Percentiles rank a stretch among this genome's conserved stretches.
These are phyloP conservation scores for Neurospora intermedia DNA, from an alignment of 495 filamentous ascomycete species.

Conservation along the genomic window DNA sequence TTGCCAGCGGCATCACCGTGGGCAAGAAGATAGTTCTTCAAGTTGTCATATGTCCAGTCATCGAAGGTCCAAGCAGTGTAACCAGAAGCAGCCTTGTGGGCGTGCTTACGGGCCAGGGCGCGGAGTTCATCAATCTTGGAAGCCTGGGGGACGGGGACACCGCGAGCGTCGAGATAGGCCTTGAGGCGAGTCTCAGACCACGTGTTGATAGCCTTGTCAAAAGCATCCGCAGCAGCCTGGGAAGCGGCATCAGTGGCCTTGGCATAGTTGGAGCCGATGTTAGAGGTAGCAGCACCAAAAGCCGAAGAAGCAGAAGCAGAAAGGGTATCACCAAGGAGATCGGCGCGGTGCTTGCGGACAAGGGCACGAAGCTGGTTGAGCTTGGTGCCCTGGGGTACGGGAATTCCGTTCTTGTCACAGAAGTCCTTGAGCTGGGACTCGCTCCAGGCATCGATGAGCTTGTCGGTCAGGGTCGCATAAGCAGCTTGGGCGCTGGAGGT, in stretches of 20 bases:
- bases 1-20: constrained; percentile 51
- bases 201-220: constrained; percentile 47
- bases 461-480: constrained; percentile 62
- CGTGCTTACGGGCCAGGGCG: constrained; percentile 58
- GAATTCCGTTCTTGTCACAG: constrained; percentile 78
- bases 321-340: constrained; percentile 57
- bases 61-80: constrained; percentile 79
- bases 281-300: constrained; percentile 72
- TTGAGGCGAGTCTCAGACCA: constrained; percentile 73
- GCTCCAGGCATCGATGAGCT: constrained; percentile 80
- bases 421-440: constrained; percentile 85
- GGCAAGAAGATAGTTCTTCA: constrained; percentile 58
- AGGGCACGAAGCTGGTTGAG: constrained; percentile 84
- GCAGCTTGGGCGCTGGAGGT: constrained; percentile 57
- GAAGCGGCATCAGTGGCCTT: constrained; percentile 62
- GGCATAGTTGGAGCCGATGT: constrained; percentile 66
- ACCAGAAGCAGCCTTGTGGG: constrained; percentile 60
- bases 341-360: constrained; percentile 77
- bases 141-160: constrained; percentile 62
- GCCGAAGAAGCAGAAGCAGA: constrained; percentile 51
- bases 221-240: constrained; percentile 54
- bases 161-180: constrained; percentile 59
- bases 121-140: constrained; percentile 72
- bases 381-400: constrained; percentile 81
- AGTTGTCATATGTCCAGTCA: constrained; percentile 66